These are phyloP conservation scores for Coemansia sp. DNA, from an alignment of 192 early-diverging fungal species.

Conservation along the genomic window DNA sequence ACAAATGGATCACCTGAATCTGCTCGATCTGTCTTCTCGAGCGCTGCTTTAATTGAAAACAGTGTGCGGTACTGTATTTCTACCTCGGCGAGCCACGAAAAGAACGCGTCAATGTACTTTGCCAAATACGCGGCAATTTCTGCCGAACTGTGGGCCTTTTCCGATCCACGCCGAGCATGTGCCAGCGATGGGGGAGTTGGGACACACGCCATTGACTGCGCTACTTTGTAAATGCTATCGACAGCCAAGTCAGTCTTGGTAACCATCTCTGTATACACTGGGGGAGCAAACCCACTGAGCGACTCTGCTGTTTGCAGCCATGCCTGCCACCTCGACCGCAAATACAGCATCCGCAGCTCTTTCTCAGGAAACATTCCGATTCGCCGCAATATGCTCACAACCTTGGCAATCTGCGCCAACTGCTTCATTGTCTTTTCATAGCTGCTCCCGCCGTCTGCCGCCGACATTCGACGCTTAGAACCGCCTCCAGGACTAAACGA, in stretches of 20 bases:
- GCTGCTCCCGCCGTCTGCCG: slow-evolving; percentile 9
- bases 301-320: slow-evolving; percentile 38
- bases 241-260: neutral
- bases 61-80: slow-evolving; percentile 45
- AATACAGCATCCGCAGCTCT: slow-evolving; percentile 46
- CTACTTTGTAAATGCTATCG: neutral
- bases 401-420: slow-evolving; percentile 37
- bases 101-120: slow-evolving; percentile 37
- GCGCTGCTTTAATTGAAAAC: slow-evolving; percentile 12
- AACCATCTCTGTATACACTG: neutral
- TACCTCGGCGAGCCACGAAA: slow-evolving; percentile 44
- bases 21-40: neutral
- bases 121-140: slow-evolving; percentile 36
- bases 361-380: slow-evolving; percentile 38
- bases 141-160: slow-evolving; percentile 10
- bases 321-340: slow-evolving; percentile 52
- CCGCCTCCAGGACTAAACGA: neutral
- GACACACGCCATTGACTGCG: neutral
- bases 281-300: slow-evolving; percentile 31
- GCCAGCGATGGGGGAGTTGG: neutral
- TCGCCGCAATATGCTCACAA: slow-evolving; percentile 41
- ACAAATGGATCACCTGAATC: slow-evolving; percentile 17
- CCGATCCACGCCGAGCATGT: slow-evolving; percentile 5
- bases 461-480: neutral
- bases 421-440: slow-evolving; percentile 41